These are phyloP conservation scores for Emmonsiellopsis sp. DNA, from an alignment of 2,329 filamentous ascomycete genomes.

Conservation along the genomic window DNA sequence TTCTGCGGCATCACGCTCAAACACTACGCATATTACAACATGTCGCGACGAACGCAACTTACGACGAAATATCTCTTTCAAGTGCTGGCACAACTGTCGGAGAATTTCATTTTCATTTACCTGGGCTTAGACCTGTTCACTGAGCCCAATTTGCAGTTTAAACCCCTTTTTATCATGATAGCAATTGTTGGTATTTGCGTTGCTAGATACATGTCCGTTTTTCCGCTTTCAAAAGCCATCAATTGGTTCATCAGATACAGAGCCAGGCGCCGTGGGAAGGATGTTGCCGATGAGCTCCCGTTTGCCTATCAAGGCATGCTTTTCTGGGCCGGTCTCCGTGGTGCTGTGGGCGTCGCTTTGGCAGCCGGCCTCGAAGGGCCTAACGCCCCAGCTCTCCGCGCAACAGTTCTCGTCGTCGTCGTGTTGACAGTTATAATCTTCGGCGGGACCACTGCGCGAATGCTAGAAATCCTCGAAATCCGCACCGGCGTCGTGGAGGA, in stretches of 20 bases:
- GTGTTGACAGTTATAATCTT: slow-evolving; percentile 98
- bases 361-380: slow-evolving; percentile 78
- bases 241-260: slow-evolving; percentile 90
- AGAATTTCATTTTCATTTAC: slow-evolving; percentile 99
- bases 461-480: slow-evolving; percentile 97
- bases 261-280: slow-evolving; percentile 63
- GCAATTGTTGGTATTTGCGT: slow-evolving; percentile 86
- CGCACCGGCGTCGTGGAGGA: slow-evolving; percentile 94
- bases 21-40: slow-evolving; percentile 99
- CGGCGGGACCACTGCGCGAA: slow-evolving; percentile 89
- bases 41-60: slow-evolving; percentile 93
- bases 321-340: slow-evolving; percentile 96
- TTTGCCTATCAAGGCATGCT: slow-evolving; percentile 98
- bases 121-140: slow-evolving; percentile 91
- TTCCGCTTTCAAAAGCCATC: slow-evolving; percentile 79
- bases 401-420: slow-evolving; percentile 94
- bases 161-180: slow-evolving; percentile 89
- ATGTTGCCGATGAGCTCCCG: slow-evolving; percentile 78
- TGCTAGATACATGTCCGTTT: slow-evolving; percentile 87
- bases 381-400: slow-evolving; percentile 73
- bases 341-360: slow-evolving; percentile 89
- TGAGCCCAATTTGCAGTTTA: slow-evolving; percentile 77
- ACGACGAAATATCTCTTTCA: slow-evolving; percentile 98
- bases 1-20: slow-evolving; percentile 98
- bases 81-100: slow-evolving; percentile 84